A percentile compares a stretch with the other conserved stretches of the same genome.
These are phyloP conservation scores for Selaginella tamariscina DNA, from an alignment of 75 land plant genomes.

Conservation along the genomic window DNA sequence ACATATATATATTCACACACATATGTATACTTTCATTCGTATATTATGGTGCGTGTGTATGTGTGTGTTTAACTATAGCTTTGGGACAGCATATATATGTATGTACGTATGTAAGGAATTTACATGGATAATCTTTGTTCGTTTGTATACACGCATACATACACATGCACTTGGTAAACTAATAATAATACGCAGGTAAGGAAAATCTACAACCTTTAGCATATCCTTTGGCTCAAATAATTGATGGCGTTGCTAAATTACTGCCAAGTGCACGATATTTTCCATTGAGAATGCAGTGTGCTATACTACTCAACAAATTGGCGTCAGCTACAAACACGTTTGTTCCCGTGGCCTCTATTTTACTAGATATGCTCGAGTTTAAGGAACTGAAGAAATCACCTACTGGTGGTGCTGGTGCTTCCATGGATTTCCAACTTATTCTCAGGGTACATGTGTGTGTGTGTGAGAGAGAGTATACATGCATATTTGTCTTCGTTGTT, in stretches of 20 bases:
- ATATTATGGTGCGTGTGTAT: too few relatives aligned
- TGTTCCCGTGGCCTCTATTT: conserved; percentile 61
- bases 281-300: conserved; percentile 78
- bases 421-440: conserved; percentile 43
- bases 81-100: too few relatives aligned
- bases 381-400: conserved; percentile 71
- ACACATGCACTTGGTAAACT: too few relatives aligned
- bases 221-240: conserved; percentile 85
- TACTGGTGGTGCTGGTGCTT: conserved; percentile 81
- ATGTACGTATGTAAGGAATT: too few relatives aligned
- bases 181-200: conserved; percentile 30
- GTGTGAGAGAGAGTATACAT: too few relatives aligned
- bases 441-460: conserved; percentile 42
- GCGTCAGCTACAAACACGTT: conserved; percentile 57
- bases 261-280: conserved; percentile 82
- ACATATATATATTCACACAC: too few relatives aligned
- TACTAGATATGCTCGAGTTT: conserved; percentile 88
- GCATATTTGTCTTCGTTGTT: too few relatives aligned
- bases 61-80: too few relatives aligned
- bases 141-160: too few relatives aligned
- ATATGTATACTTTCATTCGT: too few relatives aligned
- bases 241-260: conserved; percentile 71
- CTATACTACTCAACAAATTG: conserved; percentile 69
- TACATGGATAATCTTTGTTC: too few relatives aligned
- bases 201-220: conserved; percentile 68